phyloP scores from a whole-genome alignment of 2,329 filamentous ascomycete species.

The Ophiostoma sp. region DNA sequence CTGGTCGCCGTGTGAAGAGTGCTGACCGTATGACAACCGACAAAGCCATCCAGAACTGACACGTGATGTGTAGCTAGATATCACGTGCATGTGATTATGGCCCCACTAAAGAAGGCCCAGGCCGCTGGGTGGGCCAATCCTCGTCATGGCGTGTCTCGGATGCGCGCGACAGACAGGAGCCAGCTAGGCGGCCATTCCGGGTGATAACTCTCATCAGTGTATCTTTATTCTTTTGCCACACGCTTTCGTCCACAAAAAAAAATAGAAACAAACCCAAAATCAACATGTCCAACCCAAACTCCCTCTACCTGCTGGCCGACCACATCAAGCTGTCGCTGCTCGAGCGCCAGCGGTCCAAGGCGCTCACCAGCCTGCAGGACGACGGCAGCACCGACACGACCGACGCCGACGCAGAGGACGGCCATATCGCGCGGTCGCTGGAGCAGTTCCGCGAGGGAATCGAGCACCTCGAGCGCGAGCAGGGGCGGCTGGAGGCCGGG shows the following conservation, averaged over 20 bases:
- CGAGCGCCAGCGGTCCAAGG: conserved; percentile 81
- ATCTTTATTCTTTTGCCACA: neutral
- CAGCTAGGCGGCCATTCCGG: neutral
- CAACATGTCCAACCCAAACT: conserved; percentile 56
- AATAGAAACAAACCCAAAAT: too few species aligned
- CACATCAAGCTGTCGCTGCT: conserved; percentile 95
- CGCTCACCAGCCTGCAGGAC: conserved; percentile 61
- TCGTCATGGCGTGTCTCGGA: conserved; percentile 5
- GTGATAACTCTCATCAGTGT: neutral
- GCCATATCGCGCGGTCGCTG: conserved; percentile 80
- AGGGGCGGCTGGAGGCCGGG: conserved; percentile 56
- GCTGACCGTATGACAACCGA: neutral
- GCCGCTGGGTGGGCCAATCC: neutral
- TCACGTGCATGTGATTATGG: neutral
- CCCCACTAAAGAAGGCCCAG: neutral
- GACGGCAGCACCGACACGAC: conserved; percentile 34
- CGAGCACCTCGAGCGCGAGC: conserved; percentile 60
- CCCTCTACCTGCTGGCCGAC: conserved; percentile 89
- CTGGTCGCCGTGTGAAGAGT: too few species aligned
- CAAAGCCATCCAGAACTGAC: neutral
- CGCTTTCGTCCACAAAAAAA: neutral
- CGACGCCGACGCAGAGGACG: conserved; percentile 65
- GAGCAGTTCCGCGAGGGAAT: conserved; percentile 81
- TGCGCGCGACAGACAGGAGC: neutral
- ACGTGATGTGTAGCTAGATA: neutral